Evolutionary conservation across 805 yeast genomes (phyloP), one percentile per base, ranked within the genome.

Genomic region (Metschnikowia gruessii): DNA sequence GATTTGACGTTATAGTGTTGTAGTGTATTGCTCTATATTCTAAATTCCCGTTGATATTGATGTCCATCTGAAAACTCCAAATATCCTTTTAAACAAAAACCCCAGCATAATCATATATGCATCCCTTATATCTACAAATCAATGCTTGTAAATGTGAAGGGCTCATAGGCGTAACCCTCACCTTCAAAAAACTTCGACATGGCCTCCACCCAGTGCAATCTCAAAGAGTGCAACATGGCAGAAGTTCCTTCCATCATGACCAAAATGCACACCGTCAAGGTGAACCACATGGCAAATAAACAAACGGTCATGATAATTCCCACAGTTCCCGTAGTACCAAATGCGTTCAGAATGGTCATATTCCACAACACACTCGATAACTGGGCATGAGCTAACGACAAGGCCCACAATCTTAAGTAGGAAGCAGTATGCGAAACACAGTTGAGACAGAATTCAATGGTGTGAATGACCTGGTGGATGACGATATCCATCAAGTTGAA

Each of bases 371-470:
- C 99, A n/a, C 86, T 74, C 0, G 97, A 91, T 58, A 92, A 77
- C 72, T 92, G 98, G 12, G 96, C 95, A 69, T 92, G 99, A 0
- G 99, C 99, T 52, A 92, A 79, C 1, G 98, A 92, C 56, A 92
- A 74, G 3, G 99, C 99, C 99, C 99, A 92, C 55, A 92, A 74
- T 69, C 99, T 87, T 57, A 92, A 75, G 62, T 92, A 92, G 0
- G 98, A 92, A 1, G 99, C 99, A 2, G 99, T 92, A 66, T 92
- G 99, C n/a, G 97, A 88, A 28, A 92, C 96, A 74, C 97, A 87
- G 69, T 94, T 94, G 62, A 92, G 77, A 63, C 99, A 92, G 70
- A 94, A 92, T 74, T 92, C 99, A 63, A 92, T 92, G 10, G 99
- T 94, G 67, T 94, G 97, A 57, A 92, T 92, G 19, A 92, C 96